A percentile compares a stretch with the other conserved stretches of the same genome.
phyloP scores from a whole-genome alignment of 768 basidiomycete species.

The Suillus weaverae region DNA sequence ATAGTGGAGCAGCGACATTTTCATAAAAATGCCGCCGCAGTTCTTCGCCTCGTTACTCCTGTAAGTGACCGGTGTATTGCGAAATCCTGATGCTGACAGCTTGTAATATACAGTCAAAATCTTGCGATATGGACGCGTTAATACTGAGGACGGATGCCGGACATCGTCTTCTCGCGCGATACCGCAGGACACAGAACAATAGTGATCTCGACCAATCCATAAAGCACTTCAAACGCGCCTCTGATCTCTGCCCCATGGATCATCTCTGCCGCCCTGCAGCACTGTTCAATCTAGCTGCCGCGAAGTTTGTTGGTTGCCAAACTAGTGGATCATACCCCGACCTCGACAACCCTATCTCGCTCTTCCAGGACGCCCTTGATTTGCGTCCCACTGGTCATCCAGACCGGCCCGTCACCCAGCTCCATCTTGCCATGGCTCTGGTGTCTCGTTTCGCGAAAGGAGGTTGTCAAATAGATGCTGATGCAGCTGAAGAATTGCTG shows the following conservation, averaged over 20 bases:
- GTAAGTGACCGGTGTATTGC: not conserved
- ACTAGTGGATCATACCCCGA: too few species aligned
- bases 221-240: not conserved
- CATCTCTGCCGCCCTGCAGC: too few species aligned
- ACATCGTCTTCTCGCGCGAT: too few species aligned
- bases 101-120: not conserved
- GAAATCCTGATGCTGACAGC: not conserved
- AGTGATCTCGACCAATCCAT: not conserved
- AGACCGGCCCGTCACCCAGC: not conserved
- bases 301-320: too few species aligned
- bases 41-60: too few species aligned
- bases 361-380: not conserved
- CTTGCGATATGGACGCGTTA: not conserved
- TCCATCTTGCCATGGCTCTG: not conserved
- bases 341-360: too few species aligned
- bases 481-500: not conserved
- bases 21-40: too few species aligned
- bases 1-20: not conserved
- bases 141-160: conserved; percentile 6
- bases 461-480: not conserved
- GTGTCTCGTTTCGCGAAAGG: not conserved
- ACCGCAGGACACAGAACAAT: too few species aligned
- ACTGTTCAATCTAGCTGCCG: too few species aligned
- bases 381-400: conserved; percentile 1
- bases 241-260: not conserved